Evolutionary conservation across 768 basidiomycete species (phyloP), one percentile per base, ranked within the genome.

Genomic region (Russula sp.): DNA sequence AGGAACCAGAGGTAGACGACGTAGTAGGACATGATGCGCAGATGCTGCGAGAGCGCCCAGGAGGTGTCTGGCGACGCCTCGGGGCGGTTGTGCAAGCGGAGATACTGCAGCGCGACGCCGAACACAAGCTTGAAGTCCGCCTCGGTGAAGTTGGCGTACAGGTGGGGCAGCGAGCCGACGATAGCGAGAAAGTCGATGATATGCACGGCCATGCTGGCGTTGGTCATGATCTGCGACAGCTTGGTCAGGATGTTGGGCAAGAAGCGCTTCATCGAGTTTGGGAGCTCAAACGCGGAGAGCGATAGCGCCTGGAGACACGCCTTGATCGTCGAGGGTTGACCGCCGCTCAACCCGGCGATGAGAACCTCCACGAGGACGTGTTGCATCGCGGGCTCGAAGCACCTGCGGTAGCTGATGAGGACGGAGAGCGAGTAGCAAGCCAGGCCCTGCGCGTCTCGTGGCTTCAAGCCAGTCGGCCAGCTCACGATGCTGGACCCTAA

Each of bases 1-100:
- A 97, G 79, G 76, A 96, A 98, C 97, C 97, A 98, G 43, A 87
- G 79, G 69, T 97, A 98, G 66, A 98, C 88, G 50, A 90, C 85
- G 67, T 88, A 90, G 72, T 92, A 96, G 0, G 92, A 92, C 68
- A 95, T 79, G 70, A 88, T 83, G 32, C 93, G 87, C 13, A 98
- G 90, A 69, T 96, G 92, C 72, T 96, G 93, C 0, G 93, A 88
- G 39, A 96, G 77, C 3, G 93, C 87, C 86, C 88, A 92, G 4
- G 90, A 92, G 25, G 85, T 81, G 6, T 81, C 79, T 1, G 82
- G 77, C 3, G 82, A 78, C 35, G 79, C 75, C 53, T 81, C 82
- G 8, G 76, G 77, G 22, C 83, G 83, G 65, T 88, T 91, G 72
- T 99, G 94, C 66, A 92, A 83, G 67, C 94, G 88, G 60, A 99